Percentiles rank a stretch among this genome's conserved stretches.
phyloP scores from a whole-genome alignment of 345 rosid genomes.

The Brassica cretica region DNA sequence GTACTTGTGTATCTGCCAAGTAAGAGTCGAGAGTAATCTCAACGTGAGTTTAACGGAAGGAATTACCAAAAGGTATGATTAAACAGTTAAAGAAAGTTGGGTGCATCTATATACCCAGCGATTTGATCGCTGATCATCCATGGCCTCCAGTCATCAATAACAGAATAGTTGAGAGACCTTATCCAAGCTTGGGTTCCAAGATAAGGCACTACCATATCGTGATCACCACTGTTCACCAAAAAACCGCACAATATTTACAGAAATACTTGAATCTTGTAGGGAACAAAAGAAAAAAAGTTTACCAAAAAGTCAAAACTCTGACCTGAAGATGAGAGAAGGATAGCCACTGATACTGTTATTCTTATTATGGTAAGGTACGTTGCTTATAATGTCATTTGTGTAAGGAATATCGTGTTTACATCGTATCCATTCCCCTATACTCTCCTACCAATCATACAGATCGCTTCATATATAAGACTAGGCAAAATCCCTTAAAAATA shows the following conservation, averaged over 20 bases:
- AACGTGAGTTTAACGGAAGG: background rate
- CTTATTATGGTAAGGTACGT: conserved; percentile 28
- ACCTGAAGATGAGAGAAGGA: conserved; percentile 35
- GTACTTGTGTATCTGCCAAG: conserved; percentile 57
- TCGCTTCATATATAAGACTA: background rate
- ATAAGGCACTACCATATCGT: conserved; percentile 50
- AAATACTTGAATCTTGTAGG: background rate
- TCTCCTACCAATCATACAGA: background rate
- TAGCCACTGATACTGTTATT: conserved; percentile 28
- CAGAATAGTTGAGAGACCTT: conserved; percentile 52
- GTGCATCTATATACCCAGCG: conserved; percentile 42
- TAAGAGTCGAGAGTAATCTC: background rate
- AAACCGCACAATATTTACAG: background rate
- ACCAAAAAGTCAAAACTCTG: background rate
- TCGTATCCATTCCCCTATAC: conserved; percentile 21
- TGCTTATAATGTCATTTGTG: conserved; percentile 6
- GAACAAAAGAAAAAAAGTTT: background rate
- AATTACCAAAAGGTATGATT: background rate
- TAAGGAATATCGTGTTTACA: background rate
- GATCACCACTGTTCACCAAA: conserved; percentile 55
- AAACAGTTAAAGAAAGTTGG: background rate
- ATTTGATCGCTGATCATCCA: conserved; percentile 56
- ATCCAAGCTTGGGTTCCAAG: conserved; percentile 69
- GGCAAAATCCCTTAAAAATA: background rate
- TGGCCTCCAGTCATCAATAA: conserved; percentile 58